Evolutionary conservation across 371 early-diverging fungal genomes (phyloP).

Genomic region (Saksenaea vasiformis): DNA sequence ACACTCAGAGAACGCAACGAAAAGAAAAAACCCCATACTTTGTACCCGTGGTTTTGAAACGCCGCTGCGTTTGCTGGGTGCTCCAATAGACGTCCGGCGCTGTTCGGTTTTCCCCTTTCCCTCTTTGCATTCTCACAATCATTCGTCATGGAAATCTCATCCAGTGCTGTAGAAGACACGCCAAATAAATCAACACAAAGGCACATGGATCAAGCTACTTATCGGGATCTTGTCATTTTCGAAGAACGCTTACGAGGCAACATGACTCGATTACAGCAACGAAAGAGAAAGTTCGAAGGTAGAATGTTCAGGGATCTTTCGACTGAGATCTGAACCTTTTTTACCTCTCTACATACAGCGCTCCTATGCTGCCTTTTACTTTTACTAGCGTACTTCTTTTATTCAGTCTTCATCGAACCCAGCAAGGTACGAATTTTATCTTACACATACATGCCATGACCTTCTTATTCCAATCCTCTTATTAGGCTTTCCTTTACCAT

Average conservation of each 20-base stretch:
- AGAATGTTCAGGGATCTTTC: not conserved
- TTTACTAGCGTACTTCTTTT: conserved; percentile 44
- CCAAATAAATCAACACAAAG: conserved; percentile 8
- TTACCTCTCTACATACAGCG: conserved; percentile 16
- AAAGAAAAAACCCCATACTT: too few relatives aligned
- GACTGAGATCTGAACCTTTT: not conserved
- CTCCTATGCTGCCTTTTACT: conserved; percentile 34
- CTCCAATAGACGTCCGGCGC: too few relatives aligned
- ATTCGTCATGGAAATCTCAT: not conserved
- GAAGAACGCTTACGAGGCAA: conserved; percentile 68
- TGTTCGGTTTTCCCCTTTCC: too few relatives aligned
- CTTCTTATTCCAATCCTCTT: not conserved
- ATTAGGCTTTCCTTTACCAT: conserved; percentile 35
- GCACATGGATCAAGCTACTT: conserved; percentile 46
- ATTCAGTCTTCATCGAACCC: conserved; percentile 53
- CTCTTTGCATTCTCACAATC: not conserved
- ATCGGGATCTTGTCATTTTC: conserved; percentile 69
- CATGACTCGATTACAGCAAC: conserved; percentile 53
- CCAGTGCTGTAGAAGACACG: not conserved
- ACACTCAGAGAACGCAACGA: too few relatives aligned
- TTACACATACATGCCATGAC: not conserved
- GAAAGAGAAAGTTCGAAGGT: conserved; percentile 72
- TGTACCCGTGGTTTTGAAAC: too few relatives aligned
- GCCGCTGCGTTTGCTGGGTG: too few relatives aligned
- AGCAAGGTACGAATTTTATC: conserved; percentile 36